Conservation (phyloP, 176 grass and related monocot species). For the Pontederia paniculata region DNA sequence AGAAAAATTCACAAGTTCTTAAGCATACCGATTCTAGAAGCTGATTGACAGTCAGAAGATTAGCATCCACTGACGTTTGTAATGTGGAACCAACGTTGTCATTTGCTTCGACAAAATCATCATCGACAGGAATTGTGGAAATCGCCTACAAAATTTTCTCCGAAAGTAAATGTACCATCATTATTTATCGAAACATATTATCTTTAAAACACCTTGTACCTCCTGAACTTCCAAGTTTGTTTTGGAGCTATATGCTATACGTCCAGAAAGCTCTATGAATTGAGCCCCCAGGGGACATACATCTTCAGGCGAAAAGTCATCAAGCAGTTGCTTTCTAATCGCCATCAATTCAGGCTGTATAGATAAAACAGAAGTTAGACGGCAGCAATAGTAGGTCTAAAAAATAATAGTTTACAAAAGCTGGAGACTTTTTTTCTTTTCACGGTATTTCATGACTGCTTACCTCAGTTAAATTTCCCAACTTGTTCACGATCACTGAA, state of each 20-base stretch:
- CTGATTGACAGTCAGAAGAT: conserved; percentile 50
- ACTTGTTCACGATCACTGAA: conserved; percentile 53
- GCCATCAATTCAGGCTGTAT: conserved; percentile 50
- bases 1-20: background rate
- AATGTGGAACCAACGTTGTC: conserved; percentile 32
- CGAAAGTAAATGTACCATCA: too few species aligned
- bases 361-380: conserved; percentile 6
- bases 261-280: conserved; percentile 41
- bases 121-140: conserved; percentile 56
- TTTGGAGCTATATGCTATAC: conserved; percentile 20
- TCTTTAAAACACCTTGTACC: conserved; percentile 13
- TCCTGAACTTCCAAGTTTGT: conserved; percentile 41
- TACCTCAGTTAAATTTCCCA: conserved; percentile 60
- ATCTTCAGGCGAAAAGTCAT: conserved; percentile 77
- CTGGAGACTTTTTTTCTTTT: background rate
- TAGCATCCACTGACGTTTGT: conserved; percentile 21
- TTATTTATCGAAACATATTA: too few species aligned
- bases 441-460: background rate
- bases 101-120: conserved; percentile 48
- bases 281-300: conserved; percentile 48
- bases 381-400: conserved; percentile 5
- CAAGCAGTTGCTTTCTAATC: conserved; percentile 59
- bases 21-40: conserved; percentile 68
- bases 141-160: conserved; percentile 34
- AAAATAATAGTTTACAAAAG: background rate